A percentile compares a stretch with the other conserved stretches of the same genome.
phyloP scores from a whole-genome alignment of 2,329 filamentous ascomycete genomes.

The Oidium heveae region DNA sequence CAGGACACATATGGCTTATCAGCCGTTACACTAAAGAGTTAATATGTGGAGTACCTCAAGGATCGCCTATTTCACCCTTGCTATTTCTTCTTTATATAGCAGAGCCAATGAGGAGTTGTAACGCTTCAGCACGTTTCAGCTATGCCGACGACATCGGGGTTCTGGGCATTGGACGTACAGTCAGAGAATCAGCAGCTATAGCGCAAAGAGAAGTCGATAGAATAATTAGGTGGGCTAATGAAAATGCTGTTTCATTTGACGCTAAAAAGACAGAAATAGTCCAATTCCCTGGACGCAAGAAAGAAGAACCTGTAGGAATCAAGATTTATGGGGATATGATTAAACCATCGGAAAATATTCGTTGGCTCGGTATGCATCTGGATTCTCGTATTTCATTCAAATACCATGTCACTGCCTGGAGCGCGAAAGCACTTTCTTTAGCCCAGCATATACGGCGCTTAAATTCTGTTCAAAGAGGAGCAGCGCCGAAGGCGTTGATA shows the following conservation, averaged over 20 bases:
- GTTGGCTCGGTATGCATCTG: background rate
- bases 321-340: background rate
- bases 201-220: too few relatives aligned
- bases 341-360: background rate
- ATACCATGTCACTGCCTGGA: background rate
- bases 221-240: too few relatives aligned
- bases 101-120: too few relatives aligned
- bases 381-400: background rate
- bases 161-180: background rate
- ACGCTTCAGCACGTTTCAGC: too few relatives aligned
- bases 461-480: too few relatives aligned
- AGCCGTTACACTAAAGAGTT: too few relatives aligned
- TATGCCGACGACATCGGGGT: too few relatives aligned
- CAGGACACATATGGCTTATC: too few relatives aligned
- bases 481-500: too few relatives aligned
- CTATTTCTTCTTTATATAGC: background rate
- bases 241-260: too few relatives aligned
- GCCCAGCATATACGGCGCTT: background rate
- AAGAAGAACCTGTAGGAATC: background rate
- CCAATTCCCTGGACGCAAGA: too few relatives aligned
- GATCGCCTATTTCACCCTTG: background rate
- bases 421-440: background rate
- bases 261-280: too few relatives aligned
- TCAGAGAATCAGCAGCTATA: background rate
- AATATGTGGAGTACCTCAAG: background rate